Evolutionary conservation across 345 rosid species (phyloP).

Genomic region (Sisymbrium irio): DNA sequence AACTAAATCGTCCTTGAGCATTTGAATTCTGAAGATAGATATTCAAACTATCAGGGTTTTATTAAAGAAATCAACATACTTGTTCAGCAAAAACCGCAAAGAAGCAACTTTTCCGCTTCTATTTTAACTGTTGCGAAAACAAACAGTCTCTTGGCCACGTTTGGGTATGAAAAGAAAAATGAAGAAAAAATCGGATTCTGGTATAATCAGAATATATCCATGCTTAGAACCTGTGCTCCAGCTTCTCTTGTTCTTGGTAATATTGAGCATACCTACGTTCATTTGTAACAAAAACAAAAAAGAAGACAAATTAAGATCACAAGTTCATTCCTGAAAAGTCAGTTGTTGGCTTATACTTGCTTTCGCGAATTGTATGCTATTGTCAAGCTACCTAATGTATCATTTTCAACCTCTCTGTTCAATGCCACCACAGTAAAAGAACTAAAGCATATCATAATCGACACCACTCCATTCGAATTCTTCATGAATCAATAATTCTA

Average conservation of each 20-base stretch:
- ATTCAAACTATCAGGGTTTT: not conserved
- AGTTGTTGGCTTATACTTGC: too few species aligned
- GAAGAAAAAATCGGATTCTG: slow-evolving; percentile 14
- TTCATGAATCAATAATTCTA: not conserved
- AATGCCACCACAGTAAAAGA: not conserved
- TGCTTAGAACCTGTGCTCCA: slow-evolving; percentile 32
- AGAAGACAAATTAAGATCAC: too few species aligned
- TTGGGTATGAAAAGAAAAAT: too few species aligned
- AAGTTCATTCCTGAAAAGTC: too few species aligned
- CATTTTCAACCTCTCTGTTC: not conserved
- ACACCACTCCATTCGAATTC: not conserved
- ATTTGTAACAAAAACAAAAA: not conserved
- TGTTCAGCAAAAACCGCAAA: slow-evolving; percentile 18
- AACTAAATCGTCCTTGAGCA: not conserved
- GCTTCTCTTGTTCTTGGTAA: slow-evolving; percentile 32
- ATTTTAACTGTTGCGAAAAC: not conserved
- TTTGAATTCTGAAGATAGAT: not conserved
- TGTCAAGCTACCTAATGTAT: not conserved
- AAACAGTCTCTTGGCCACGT: not conserved
- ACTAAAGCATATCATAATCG: not conserved
- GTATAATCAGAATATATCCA: not conserved
- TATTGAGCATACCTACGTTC: slow-evolving; percentile 32
- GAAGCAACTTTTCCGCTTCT: slow-evolving; percentile 20
- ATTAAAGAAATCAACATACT: not conserved
- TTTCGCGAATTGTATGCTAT: too few species aligned